These are phyloP conservation scores for Quercus alba DNA, from an alignment of 306 rosid genomes.

Conservation along the genomic window DNA sequence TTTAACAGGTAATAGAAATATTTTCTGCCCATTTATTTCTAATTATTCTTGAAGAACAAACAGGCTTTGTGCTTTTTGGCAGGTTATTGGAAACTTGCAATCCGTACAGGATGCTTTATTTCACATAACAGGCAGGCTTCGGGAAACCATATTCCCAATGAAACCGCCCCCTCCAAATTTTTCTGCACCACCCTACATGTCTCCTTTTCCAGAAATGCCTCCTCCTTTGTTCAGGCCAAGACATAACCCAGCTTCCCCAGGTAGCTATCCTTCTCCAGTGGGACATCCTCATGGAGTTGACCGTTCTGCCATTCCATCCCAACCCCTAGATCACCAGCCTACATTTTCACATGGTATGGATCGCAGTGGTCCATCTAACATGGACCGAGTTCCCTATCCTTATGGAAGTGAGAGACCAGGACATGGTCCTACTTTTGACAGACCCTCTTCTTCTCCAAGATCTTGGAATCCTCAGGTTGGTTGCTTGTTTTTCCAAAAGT, in stretches of 20 bases:
- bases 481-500: conserved; percentile 13
- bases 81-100: conserved; percentile 72
- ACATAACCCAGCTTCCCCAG: conserved; percentile 59
- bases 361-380: conserved; percentile 48
- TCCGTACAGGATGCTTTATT: conserved; percentile 87
- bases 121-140: conserved; percentile 75
- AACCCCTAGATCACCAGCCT: conserved; percentile 54
- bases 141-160: conserved; percentile 73
- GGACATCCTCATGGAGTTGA: conserved; percentile 67
- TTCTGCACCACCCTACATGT: conserved; percentile 45
- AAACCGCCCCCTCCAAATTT: conserved; percentile 61
- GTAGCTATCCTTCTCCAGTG: conserved; percentile 58
- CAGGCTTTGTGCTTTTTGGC: conserved; percentile 18
- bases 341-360: conserved; percentile 49
- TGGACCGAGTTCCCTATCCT: conserved; percentile 66
- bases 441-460: conserved; percentile 76
- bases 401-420: conserved; percentile 48
- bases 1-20: background rate
- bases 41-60: background rate
- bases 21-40: background rate
- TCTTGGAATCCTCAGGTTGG: conserved; percentile 65
- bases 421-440: conserved; percentile 41
- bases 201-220: conserved; percentile 65
- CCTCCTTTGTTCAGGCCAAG: conserved; percentile 68
- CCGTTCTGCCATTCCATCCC: conserved; percentile 49